Evolutionary conservation across 169 alveolate species (phyloP).

Genomic region (Perkinsus marinus): DNA sequence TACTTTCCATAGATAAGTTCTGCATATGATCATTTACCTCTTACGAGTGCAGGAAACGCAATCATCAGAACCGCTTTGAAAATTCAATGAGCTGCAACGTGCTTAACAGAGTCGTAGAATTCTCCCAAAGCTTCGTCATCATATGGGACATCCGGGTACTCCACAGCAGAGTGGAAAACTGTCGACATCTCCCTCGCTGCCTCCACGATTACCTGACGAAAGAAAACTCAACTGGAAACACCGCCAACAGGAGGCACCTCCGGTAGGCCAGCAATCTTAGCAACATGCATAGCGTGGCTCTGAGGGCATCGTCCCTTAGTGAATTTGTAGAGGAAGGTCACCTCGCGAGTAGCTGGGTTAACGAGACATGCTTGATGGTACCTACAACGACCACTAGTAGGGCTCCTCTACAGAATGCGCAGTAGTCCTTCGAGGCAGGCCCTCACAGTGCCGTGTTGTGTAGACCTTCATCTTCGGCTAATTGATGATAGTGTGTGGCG

Average conservation of each 20-base stretch:
- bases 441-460: neutral
- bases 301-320: slow-evolving; percentile 83
- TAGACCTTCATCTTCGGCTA: slow-evolving; percentile 3
- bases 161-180: neutral
- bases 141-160: neutral
- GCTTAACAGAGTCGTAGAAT: neutral
- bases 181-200: neutral
- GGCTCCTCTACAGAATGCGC: slow-evolving; percentile 31
- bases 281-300: slow-evolving; percentile 92
- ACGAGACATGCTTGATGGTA: slow-evolving; percentile 69
- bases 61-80: no score
- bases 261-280: slow-evolving; percentile 82
- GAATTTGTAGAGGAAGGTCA: slow-evolving; percentile 80
- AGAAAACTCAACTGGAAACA: neutral
- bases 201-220: neutral
- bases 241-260: slow-evolving; percentile 4
- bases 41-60: no score
- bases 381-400: slow-evolving; percentile 33
- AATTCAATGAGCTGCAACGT: neutral
- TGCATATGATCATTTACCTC: no score
- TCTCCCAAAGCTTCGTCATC: neutral
- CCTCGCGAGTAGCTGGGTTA: slow-evolving; percentile 46
- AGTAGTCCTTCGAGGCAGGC: neutral
- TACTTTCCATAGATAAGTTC: no score
- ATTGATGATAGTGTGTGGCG: slow-evolving; percentile 89